These are phyloP conservation scores for Fomitopsis palustris DNA, from an alignment of 1,284 basidiomycete species.

Conservation along the genomic window DNA sequence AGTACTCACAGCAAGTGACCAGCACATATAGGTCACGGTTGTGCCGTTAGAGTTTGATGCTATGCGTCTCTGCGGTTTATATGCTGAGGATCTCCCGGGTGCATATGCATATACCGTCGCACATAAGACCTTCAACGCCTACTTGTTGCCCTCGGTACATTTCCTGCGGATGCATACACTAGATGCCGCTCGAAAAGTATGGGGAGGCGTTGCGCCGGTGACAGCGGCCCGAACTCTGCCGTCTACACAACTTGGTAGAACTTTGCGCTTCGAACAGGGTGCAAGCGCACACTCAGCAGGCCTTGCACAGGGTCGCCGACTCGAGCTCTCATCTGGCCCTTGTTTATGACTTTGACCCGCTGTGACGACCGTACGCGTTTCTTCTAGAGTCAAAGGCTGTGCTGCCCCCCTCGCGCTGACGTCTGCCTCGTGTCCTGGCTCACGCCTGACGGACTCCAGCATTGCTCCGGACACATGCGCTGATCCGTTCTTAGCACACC, in stretches of 20 bases:
- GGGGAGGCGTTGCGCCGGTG: neutral
- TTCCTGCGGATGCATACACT: too few species aligned
- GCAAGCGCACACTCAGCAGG: neutral
- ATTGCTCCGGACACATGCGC: constrained; percentile 2
- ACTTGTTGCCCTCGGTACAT: too few species aligned
- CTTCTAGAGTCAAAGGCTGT: neutral
- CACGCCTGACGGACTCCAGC: neutral
- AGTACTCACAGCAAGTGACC: too few species aligned
- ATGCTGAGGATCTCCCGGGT: too few species aligned
- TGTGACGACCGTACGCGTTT: neutral
- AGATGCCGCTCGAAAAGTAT: too few species aligned
- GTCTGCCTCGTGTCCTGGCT: neutral
- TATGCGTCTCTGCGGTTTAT: neutral
- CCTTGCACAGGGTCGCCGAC: neutral
- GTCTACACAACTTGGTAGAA: neutral
- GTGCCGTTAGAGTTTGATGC: neutral
- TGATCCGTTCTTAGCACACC: neutral
- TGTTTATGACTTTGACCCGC: neutral
- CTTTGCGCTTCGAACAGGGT: neutral
- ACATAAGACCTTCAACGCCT: too few species aligned
- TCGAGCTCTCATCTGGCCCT: neutral
- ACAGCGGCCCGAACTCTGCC: neutral
- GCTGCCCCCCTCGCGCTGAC: neutral
- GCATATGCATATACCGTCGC: too few species aligned
- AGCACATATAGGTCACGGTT: neutral